Evolutionary conservation across 164 flowering plant genomes (phyloP), one percentile per base, ranked within the genome.

Genomic region (Annona squamosa): DNA sequence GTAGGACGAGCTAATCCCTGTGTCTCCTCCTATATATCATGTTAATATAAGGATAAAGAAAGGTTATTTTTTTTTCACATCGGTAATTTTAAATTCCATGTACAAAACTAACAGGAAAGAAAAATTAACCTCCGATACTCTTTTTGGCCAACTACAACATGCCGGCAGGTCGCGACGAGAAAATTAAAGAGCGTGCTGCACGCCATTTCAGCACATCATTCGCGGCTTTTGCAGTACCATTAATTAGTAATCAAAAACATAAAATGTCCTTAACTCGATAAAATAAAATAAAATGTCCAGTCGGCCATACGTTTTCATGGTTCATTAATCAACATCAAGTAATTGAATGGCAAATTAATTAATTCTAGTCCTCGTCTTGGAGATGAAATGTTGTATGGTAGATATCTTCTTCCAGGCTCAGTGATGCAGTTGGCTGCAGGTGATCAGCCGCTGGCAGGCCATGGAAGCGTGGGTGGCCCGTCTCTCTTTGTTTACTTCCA

Each of bases 391-490:
- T 26, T 26, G 37, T 26, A 26, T 26, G 37, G 37, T 26, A 26
- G 37, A 26, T 26, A 26, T 26, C 37, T 26, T 26, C 37, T 26
- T 26, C 37, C 37, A 52, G 13, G 13, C 13, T 10, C 9, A 9
- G 17, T 52, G 59, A 52, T 52, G 59, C 10, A 16, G 59, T 52
- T 52, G 59, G 2, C 17, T 52, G 59, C 10, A 5, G 13, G 57
- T 48, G 57, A 48, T 48, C 57, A 48, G 57, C 12, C 12, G 1
- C 13, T 26, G 37, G 37, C 37, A 26, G 37, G 37, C 59, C 59
- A 52, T 5, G 59, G 76, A 77, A 79, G 56, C 68, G 71, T 76
- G 56, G 81, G 75, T 75, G 73, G 73, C 66, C 79, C 73, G 77
- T 79, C 81, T 67, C 59, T 52, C 79, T 64, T 75, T 66, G 42